Percentiles rank a stretch among this genome's conserved stretches.
Evolutionary conservation across 2,329 filamentous ascomycete genomes (phyloP).

Genomic region (Elsinoe perseae): DNA sequence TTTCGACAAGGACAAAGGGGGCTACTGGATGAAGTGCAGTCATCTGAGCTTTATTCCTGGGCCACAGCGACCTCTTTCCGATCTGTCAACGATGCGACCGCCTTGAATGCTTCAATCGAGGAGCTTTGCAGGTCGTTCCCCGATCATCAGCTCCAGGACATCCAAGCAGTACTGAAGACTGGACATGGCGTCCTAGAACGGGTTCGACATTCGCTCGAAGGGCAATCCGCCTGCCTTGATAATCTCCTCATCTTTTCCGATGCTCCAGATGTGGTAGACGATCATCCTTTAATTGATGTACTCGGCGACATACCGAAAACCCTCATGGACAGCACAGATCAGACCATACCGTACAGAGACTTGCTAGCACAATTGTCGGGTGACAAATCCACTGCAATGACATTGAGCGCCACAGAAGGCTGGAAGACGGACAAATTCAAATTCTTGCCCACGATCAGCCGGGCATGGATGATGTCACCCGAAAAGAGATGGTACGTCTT

Average conservation of each 20-base stretch:
- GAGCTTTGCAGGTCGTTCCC: conserved; percentile 37
- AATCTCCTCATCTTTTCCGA: conserved; percentile 44
- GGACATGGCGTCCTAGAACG: conserved; percentile 41
- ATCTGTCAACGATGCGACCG: conserved; percentile 15
- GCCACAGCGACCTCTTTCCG: conserved; percentile 20
- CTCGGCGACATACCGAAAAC: conserved; percentile 14
- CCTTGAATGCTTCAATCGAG: conserved; percentile 3
- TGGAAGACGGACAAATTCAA: conserved; percentile 49
- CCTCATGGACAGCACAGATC: not conserved
- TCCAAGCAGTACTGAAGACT: conserved; percentile 45
- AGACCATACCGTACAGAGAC: not conserved
- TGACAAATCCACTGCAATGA: not conserved
- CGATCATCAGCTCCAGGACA: conserved; percentile 32
- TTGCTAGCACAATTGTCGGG: not conserved
- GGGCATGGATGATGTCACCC: conserved; percentile 41
- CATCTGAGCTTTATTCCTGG: conserved; percentile 21
- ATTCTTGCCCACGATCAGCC: conserved; percentile 45
- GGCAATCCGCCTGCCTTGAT: conserved; percentile 46
- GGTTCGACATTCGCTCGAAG: conserved; percentile 43
- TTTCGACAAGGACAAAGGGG: not conserved
- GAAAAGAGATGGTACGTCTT: conserved; percentile 47
- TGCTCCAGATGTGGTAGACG: conserved; percentile 37
- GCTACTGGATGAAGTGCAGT: not conserved
- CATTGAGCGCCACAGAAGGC: conserved; percentile 26
- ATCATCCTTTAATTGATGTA: conserved; percentile 26